Conservation (phyloP, 306 rosid species). For the Lupinus albus region DNA sequence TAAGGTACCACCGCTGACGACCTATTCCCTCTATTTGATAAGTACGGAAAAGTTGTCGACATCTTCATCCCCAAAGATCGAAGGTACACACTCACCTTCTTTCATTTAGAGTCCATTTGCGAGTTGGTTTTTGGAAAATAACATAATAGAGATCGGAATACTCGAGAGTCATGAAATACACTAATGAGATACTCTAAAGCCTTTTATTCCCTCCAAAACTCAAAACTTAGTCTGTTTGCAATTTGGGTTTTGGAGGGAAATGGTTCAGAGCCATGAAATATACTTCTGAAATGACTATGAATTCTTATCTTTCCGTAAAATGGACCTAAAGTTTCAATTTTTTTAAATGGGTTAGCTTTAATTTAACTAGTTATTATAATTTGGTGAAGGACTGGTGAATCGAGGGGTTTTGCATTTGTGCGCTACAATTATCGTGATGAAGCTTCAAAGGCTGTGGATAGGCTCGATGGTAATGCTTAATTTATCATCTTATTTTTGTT, state of each 20-base stretch:
- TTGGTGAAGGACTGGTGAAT: slow-evolving; percentile 72
- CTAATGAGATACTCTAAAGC: too few species aligned
- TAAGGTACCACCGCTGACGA: slow-evolving; percentile 86
- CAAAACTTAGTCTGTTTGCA: too few species aligned
- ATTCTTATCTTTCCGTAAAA: too few species aligned
- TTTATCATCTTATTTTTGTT: background rate
- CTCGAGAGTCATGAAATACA: too few species aligned
- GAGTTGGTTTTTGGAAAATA: too few species aligned
- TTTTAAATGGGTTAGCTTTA: background rate
- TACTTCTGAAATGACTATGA: too few species aligned
- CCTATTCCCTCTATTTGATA: slow-evolving; percentile 81
- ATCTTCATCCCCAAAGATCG: slow-evolving; percentile 92
- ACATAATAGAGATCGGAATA: too few species aligned
- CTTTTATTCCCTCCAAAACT: too few species aligned
- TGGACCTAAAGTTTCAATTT: background rate
- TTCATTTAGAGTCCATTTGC: too few species aligned
- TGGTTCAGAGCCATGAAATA: too few species aligned
- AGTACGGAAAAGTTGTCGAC: slow-evolving; percentile 89
- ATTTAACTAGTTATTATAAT: background rate
- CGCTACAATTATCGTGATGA: slow-evolving; percentile 89
- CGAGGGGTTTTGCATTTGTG: slow-evolving; percentile 94
- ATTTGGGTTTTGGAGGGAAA: too few species aligned
- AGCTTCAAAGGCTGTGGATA: slow-evolving; percentile 86
- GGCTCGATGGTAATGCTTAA: slow-evolving; percentile 71
- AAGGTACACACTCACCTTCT: slow-evolving; percentile 46